Evolutionary conservation across 1,284 basidiomycete species (phyloP).

Genomic region (Schizophyllum commune): DNA sequence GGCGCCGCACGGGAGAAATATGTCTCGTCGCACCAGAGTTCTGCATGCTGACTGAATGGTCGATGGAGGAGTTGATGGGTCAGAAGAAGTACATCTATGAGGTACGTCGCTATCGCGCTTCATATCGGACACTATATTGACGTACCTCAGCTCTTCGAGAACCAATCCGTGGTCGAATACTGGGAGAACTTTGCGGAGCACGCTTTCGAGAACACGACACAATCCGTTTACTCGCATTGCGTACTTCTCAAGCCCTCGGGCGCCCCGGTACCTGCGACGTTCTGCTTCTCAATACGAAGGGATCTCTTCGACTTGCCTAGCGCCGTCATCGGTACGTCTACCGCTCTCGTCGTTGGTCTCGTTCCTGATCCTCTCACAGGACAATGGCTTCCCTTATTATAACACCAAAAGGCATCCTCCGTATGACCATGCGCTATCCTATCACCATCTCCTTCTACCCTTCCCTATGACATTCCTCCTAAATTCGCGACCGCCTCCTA

Average conservation of each 20-base stretch:
- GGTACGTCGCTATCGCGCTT: conserved; percentile 31
- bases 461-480: neutral
- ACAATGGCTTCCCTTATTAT: conserved; percentile 75
- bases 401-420: conserved; percentile 11
- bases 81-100: conserved; percentile 87
- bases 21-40: conserved; percentile 96
- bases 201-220: conserved; percentile 93
- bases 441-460: neutral
- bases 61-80: conserved; percentile 74
- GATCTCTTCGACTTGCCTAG: conserved; percentile 86
- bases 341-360: conserved; percentile 3
- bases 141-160: conserved; percentile 67
- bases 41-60: conserved; percentile 88
- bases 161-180: conserved; percentile 87
- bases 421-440: neutral
- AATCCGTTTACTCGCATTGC: conserved; percentile 90
- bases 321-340: conserved; percentile 66
- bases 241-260: conserved; percentile 79
- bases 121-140: conserved; percentile 12
- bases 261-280: conserved; percentile 79
- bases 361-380: conserved; percentile 31
- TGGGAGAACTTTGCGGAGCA: conserved; percentile 94
- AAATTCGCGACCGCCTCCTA: neutral
- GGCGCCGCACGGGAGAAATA: conserved; percentile 96
- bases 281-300: conserved; percentile 88